phyloP scores from a whole-genome alignment of 306 rosid species.

The Senna siamea region DNA sequence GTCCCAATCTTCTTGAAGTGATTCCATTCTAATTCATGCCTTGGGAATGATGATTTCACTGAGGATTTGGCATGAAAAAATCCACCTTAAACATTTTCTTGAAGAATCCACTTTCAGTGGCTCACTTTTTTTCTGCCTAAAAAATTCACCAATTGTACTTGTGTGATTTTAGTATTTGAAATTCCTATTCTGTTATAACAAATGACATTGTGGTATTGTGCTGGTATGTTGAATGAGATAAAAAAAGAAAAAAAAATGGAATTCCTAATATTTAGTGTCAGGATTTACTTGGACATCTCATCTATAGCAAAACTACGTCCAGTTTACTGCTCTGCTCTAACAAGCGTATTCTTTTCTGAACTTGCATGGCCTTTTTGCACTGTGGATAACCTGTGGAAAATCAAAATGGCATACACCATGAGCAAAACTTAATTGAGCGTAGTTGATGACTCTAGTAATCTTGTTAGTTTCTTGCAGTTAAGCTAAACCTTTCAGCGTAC shows the following conservation, averaged over 20 bases:
- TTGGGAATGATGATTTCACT: neutral
- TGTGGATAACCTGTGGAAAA: conserved; percentile 9
- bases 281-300: neutral
- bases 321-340: neutral
- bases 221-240: neutral
- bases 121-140: neutral
- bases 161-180: neutral
- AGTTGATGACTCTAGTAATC: neutral
- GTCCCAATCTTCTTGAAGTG: neutral
- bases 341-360: neutral
- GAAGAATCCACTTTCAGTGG: too few relatives aligned
- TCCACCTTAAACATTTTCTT: conserved; percentile 1
- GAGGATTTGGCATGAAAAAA: neutral
- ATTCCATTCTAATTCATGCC: conserved; percentile 5
- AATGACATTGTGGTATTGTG: neutral
- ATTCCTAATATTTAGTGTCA: neutral
- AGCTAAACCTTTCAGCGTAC: neutral
- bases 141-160: neutral
- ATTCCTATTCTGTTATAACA: neutral
- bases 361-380: conserved; percentile 1
- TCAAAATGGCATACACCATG: neutral
- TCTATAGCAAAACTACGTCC: neutral
- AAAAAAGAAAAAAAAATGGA: neutral
- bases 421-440: neutral
- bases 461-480: neutral